phyloP scores from a whole-genome alignment of 768 basidiomycete species.

The Boletus eberwhitei region DNA sequence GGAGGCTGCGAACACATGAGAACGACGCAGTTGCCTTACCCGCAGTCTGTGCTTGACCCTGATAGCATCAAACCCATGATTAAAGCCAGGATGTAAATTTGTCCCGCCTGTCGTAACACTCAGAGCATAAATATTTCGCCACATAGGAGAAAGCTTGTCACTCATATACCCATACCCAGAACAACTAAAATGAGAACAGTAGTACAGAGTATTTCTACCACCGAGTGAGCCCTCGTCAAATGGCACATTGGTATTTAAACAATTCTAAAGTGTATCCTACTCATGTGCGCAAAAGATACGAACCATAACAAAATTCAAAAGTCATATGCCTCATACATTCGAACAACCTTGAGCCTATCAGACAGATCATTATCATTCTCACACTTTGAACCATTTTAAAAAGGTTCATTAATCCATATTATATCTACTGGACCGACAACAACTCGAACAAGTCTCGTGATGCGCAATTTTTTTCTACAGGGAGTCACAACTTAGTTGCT shows the following conservation, averaged over 20 bases:
- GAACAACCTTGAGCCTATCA: background rate
- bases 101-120: background rate
- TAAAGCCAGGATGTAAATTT: slow-evolving; percentile 38
- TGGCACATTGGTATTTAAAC: background rate
- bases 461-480: background rate
- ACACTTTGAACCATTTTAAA: too few relatives aligned
- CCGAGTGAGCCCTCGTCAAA: background rate
- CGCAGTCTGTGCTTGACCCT: slow-evolving; percentile 60
- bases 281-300: too few relatives aligned
- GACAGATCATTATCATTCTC: too few relatives aligned
- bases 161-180: too few relatives aligned
- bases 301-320: too few relatives aligned
- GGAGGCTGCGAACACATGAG: slow-evolving; percentile 60
- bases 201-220: background rate
- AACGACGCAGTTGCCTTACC: slow-evolving; percentile 52
- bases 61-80: slow-evolving; percentile 47
- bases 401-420: background rate
- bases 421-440: background rate
- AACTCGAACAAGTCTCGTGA: background rate
- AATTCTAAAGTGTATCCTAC: too few relatives aligned
- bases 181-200: background rate
- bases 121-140: background rate
- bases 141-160: background rate
- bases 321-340: too few relatives aligned
- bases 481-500: background rate